Base-by-base conservation (phyloP, 495 filamentous ascomycete species). In the Physcia stellaris region DNA sequence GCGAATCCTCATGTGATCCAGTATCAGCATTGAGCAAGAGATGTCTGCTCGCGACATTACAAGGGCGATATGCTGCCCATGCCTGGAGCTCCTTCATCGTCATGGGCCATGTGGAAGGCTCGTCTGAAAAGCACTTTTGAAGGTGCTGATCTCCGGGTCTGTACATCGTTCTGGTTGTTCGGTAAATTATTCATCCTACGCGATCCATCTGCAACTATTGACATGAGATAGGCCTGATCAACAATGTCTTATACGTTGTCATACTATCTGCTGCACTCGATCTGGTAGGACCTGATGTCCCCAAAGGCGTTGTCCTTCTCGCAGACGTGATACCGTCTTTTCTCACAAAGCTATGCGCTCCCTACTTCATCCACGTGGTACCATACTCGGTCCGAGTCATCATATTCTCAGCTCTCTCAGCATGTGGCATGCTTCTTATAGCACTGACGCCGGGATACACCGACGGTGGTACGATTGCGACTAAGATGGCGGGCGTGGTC, bases 221-320 rank as follows among this genome's bases (percentile, higher is more conserved):
- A 55, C 34, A 37, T 4, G 18, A 21, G 15, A 21, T 43, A 96
- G 88, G 90, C 38, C 66, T 94, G 4, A 83, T 98, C 56, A 98
- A 98, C 60, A 96, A 95, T 63, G 81, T 98, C 52, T 81, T 94
- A 59, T 98, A 96, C 56, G 87, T 98, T 23, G 80, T 98, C 55
- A 84, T 98, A 56, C 77, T 98, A 48, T 86, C 86, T 11, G 81
- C 90, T n/a, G 88, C 90, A 16, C 79, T 93, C 42, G 90, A 98
- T 55, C 79, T 98, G 41, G 90, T 96, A 53, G 87, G 87, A 9
- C 75, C 80, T 26, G 53, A 62, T 33, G 66, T 94, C 1, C 90
- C 88, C 20, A 95, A 94, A 57, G 84, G 78, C 40, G 69, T 92
- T 33, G 87, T 98, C 44, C 80, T 96, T 27, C 83, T 98, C 41